A percentile compares a stretch with the other conserved stretches of the same genome.
Evolutionary conservation across 192 early-diverging fungal species (phyloP).

Genomic region (Entomortierella beljakovae): DNA sequence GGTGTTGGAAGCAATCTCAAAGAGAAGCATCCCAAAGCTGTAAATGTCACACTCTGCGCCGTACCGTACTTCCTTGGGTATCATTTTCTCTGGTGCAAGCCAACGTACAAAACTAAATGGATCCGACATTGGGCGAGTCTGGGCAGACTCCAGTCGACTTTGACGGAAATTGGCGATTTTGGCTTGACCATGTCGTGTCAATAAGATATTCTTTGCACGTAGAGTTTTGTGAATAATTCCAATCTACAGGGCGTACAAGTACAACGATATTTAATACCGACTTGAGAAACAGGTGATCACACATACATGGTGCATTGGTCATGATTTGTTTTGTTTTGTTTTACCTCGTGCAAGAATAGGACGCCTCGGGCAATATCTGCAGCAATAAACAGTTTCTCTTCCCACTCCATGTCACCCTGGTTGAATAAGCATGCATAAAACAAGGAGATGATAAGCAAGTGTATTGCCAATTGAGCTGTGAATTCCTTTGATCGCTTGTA

Average conservation of each 20-base stretch:
- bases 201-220: slow-evolving; percentile 47
- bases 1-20: slow-evolving; percentile 47
- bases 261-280: too few species aligned
- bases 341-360: slow-evolving; percentile 47
- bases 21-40: slow-evolving; percentile 51
- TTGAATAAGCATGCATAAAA: background rate
- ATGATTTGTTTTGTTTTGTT: too few species aligned
- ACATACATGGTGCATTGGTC: too few species aligned
- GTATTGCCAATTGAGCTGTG: background rate
- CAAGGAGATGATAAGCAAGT: background rate
- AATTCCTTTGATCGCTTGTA: background rate
- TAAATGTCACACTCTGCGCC: slow-evolving; percentile 50
- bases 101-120: slow-evolving; percentile 54
- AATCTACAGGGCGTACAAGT: slow-evolving; percentile 29
- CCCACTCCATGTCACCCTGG: slow-evolving; percentile 45
- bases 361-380: slow-evolving; percentile 44
- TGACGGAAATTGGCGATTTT: slow-evolving; percentile 53
- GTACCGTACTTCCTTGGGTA: slow-evolving; percentile 35
- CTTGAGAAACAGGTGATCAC: too few species aligned
- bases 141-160: slow-evolving; percentile 42
- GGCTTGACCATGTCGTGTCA: slow-evolving; percentile 40
- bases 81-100: slow-evolving; percentile 53
- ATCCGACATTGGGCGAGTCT: slow-evolving; percentile 50
- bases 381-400: slow-evolving; percentile 41
- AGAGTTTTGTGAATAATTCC: slow-evolving; percentile 51